Conservation (phyloP, 495 filamentous ascomycete genomes). For the Penicillium salamii region DNA sequence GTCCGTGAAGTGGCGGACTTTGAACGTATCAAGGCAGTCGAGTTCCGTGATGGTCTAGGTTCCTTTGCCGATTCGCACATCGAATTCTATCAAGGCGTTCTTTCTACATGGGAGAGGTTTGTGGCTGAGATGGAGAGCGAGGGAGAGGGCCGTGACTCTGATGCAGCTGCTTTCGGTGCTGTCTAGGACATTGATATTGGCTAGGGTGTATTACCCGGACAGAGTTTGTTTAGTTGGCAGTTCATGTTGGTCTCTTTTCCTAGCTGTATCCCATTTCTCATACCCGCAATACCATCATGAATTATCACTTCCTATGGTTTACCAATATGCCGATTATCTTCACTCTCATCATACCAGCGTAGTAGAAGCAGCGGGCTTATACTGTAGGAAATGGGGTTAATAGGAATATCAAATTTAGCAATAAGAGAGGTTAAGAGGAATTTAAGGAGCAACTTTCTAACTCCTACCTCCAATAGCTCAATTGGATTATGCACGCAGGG, state of each 20-base stretch:
- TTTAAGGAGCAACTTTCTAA: too few species aligned
- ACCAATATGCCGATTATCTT: too few species aligned
- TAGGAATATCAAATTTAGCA: too few species aligned
- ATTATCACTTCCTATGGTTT: constrained; percentile 1
- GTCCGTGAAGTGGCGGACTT: constrained; percentile 90
- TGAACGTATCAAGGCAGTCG: constrained; percentile 89
- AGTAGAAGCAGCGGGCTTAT: too few species aligned
- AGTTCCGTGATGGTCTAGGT: constrained; percentile 85
- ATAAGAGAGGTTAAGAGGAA: too few species aligned
- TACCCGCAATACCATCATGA: constrained; percentile 24
- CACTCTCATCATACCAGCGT: too few species aligned
- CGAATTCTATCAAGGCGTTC: constrained; percentile 75
- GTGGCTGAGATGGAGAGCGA: constrained; percentile 82
- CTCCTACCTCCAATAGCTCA: too few species aligned
- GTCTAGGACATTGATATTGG: not conserved
- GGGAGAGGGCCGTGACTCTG: constrained; percentile 21
- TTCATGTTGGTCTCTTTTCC: constrained; percentile 12
- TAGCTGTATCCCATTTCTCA: constrained; percentile 20
- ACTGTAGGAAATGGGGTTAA: too few species aligned
- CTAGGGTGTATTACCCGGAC: constrained; percentile 1
- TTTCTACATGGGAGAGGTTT: constrained; percentile 87
- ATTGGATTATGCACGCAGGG: too few species aligned
- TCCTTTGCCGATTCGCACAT: constrained; percentile 81
- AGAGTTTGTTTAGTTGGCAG: constrained; percentile 15
- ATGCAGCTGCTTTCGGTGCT: constrained; percentile 10